A percentile compares a stretch with the other conserved stretches of the same genome.
Conservation (phyloP, 495 filamentous ascomycete genomes). For the Aspergillus heteromorphus region DNA sequence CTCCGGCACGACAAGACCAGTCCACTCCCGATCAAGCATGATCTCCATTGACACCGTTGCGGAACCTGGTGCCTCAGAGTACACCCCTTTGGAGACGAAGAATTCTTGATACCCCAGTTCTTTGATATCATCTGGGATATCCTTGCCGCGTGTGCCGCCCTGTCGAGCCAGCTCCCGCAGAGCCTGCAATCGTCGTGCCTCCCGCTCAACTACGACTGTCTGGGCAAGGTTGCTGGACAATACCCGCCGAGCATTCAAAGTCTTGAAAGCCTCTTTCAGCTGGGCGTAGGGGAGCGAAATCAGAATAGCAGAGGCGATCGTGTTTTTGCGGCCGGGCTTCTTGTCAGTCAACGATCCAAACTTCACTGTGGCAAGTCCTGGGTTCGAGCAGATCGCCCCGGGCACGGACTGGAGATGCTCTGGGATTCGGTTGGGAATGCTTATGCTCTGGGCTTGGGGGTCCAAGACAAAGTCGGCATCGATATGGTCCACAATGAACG, state of each 20-base stretch:
- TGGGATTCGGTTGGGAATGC: conserved; percentile 26
- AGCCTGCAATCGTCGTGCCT: conserved; percentile 23
- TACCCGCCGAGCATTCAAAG: conserved; percentile 9
- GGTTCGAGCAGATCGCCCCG: conserved; percentile 7
- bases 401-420: conserved; percentile 11
- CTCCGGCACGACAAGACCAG: background rate
- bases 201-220: conserved; percentile 22
- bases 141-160: background rate
- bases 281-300: conserved; percentile 18
- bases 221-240: conserved; percentile 11
- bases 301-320: conserved; percentile 22
- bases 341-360: conserved; percentile 16
- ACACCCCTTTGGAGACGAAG: background rate
- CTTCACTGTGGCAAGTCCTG: conserved; percentile 14
- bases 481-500: conserved; percentile 19
- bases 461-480: conserved; percentile 16
- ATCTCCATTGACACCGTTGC: background rate
- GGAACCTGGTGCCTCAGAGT: background rate
- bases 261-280: conserved; percentile 12
- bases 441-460: conserved; percentile 13
- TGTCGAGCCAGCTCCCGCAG: conserved; percentile 8
- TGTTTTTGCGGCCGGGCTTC: conserved; percentile 9
- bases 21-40: background rate
- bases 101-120: conserved; percentile 16
- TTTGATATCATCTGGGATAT: background rate